Base-by-base conservation (phyloP, 352 stramenopile species). In the Phytophthora syringae region DNA sequence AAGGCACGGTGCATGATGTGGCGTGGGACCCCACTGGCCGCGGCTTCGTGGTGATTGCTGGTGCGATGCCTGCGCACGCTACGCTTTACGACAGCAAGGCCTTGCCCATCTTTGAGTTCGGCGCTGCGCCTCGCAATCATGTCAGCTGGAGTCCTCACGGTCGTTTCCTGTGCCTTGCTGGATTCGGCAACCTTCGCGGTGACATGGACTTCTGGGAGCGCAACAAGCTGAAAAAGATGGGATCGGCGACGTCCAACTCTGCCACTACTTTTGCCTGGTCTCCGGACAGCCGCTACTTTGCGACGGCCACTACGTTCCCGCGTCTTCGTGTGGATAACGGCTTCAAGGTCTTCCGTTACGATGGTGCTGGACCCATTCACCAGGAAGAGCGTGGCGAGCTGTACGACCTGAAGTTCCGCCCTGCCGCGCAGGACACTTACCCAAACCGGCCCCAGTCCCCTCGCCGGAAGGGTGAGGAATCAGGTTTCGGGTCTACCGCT, bases 301-400 rank as follows among this genome's bases (percentile, higher is more conserved):
- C 97, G 36, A 98, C 97, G 36, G 94, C 92, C 18, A 99, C 97
- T 20, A 98, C 94, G 18, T 98, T 97, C 60, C 97, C 97, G n/a
- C 89, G 97, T 42, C 97, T 99, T 83, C 98, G 98, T 80, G 97
- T 99, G 10, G 97, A 99, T 74, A 99, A 99, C 74, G 94, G 95
- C 50, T 94, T 99, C 24, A 94, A 97, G 70, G 63, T 99, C 5
- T 99, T 98, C 79, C 87, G 88, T 49, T 99, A 99, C 77, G 97
- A 99, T 74, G 97, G 98, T 40, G 77, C 76, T 12, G 92, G 91
- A 11, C 92, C 92, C 18, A 89, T 98, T 66, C 72, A 90, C 80
- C 87, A 82, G 72, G 92, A 90, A 60, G 88, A 85, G 51, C 90
- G 89, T 56, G 70, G 56, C 5, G 88, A 94, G 78, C 74, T 96